Percentiles rank a stretch among this genome's conserved stretches.
These are phyloP conservation scores for Crepidotus variabilis DNA, from an alignment of 768 basidiomycete species.

Conservation along the genomic window DNA sequence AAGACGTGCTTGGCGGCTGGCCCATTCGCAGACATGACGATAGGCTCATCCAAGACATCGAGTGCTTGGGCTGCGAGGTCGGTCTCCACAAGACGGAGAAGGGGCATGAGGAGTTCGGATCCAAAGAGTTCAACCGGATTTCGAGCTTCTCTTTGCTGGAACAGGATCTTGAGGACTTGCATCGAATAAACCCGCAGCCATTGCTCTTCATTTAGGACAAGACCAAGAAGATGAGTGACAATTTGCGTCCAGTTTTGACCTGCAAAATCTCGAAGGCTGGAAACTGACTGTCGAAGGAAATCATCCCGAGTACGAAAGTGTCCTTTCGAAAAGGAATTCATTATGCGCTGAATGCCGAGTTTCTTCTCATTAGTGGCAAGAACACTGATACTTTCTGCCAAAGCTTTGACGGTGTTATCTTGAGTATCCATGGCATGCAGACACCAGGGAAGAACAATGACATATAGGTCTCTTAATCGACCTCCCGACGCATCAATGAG, in stretches of 20 bases:
- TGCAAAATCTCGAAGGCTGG: slow-evolving; percentile 81
- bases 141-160: slow-evolving; percentile 80
- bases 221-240: slow-evolving; percentile 79
- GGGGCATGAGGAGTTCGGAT: slow-evolving; percentile 86
- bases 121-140: slow-evolving; percentile 71
- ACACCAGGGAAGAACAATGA: slow-evolving; percentile 84
- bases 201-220: slow-evolving; percentile 76
- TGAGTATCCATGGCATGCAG: slow-evolving; percentile 73
- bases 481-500: slow-evolving; percentile 70
- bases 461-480: slow-evolving; percentile 79
- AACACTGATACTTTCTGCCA: slow-evolving; percentile 68
- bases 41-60: slow-evolving; percentile 91
- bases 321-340: slow-evolving; percentile 83
- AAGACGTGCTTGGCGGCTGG: slow-evolving; percentile 82
- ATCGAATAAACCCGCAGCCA: slow-evolving; percentile 83
- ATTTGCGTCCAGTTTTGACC: slow-evolving; percentile 74
- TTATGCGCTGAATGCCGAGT: slow-evolving; percentile 80
- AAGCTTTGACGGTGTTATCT: slow-evolving; percentile 58
- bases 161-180: slow-evolving; percentile 85
- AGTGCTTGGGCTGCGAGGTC: slow-evolving; percentile 82
- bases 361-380: slow-evolving; percentile 73
- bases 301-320: slow-evolving; percentile 92
- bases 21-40: slow-evolving; percentile 72
- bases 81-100: slow-evolving; percentile 84
- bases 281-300: slow-evolving; percentile 86